Conservation (phyloP, 768 basidiomycete genomes). For the Cystobasidium onofrii region DNA sequence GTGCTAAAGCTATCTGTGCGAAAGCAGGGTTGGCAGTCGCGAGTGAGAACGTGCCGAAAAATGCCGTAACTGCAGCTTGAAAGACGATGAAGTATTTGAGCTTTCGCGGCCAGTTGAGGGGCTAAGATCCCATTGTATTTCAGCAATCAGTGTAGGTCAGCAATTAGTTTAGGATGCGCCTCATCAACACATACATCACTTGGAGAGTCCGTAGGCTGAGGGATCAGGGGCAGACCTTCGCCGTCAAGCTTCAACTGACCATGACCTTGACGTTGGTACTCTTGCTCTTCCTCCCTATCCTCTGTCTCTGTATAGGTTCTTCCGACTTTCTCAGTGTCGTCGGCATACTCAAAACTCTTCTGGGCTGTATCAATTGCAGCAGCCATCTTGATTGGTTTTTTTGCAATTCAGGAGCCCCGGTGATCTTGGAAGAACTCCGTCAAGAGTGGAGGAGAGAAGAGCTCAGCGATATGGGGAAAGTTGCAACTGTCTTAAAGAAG, state of each 20-base stretch:
- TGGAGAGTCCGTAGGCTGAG: conserved; percentile 14
- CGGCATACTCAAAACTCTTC: neutral
- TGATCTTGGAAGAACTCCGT: neutral
- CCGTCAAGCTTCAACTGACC: conserved; percentile 1
- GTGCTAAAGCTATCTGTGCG: conserved; percentile 4
- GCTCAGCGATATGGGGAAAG: neutral
- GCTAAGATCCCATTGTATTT: neutral
- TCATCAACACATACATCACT: neutral
- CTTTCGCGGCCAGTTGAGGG: conserved; percentile 4
- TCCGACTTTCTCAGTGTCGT: neutral
- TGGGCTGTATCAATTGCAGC: neutral
- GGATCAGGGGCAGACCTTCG: conserved; percentile 7
- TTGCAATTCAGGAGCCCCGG: neutral
- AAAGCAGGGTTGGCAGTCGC: conserved; percentile 14
- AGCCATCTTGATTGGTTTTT: neutral
- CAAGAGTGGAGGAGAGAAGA: neutral
- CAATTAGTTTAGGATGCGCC: neutral
- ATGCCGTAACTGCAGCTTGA: conserved; percentile 4
- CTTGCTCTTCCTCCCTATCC: conserved; percentile 6
- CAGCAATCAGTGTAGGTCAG: too few species aligned
- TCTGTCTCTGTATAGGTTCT: neutral
- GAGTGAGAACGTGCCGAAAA: conserved; percentile 9
- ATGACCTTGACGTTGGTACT: conserved; percentile 7
- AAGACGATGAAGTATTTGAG: conserved; percentile 10
- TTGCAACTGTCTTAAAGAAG: too few species aligned